These are phyloP conservation scores for Fraxinus sp. DNA, from an alignment of 305 asterid species.

Conservation along the genomic window DNA sequence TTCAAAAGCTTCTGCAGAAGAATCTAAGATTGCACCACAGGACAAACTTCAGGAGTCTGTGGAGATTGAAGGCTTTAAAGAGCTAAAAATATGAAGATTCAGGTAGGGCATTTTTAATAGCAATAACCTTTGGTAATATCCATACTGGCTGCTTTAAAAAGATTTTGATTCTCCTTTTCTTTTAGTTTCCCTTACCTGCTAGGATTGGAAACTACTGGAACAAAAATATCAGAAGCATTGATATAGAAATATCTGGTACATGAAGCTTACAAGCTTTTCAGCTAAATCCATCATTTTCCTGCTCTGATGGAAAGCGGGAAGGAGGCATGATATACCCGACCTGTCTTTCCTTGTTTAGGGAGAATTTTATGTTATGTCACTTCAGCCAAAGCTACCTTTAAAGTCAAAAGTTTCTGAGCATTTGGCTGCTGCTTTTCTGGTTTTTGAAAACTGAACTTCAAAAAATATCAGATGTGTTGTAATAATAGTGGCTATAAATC, in stretches of 20 bases:
- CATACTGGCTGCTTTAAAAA: constrained; percentile 31
- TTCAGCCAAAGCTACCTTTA: constrained; percentile 27
- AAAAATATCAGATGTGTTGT: constrained; percentile 17
- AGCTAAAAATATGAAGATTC: constrained; percentile 45
- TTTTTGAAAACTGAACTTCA: constrained; percentile 17
- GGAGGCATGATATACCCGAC: not conserved
- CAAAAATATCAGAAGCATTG: not conserved
- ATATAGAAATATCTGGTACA: not conserved
- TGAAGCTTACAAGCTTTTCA: not conserved
- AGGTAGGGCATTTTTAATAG: constrained; percentile 20
- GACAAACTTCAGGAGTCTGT: constrained; percentile 38
- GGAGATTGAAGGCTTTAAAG: constrained; percentile 42
- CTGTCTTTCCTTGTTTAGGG: constrained; percentile 7
- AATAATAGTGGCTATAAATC: constrained; percentile 1
- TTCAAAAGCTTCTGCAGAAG: constrained; percentile 30
- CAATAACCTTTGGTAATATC: constrained; percentile 20
- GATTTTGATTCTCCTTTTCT: constrained; percentile 24
- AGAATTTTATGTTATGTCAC: constrained; percentile 24
- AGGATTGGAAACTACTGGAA: constrained; percentile 5
- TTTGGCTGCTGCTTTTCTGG: constrained; percentile 23
- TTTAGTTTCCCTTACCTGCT: constrained; percentile 4
- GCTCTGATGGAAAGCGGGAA: not conserved
- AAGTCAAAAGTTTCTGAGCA: constrained; percentile 26
- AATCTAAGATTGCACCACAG: constrained; percentile 28
- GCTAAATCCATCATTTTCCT: not conserved